phyloP scores from a whole-genome alignment of 768 basidiomycete species.

The Hirschioporus abietinus region DNA sequence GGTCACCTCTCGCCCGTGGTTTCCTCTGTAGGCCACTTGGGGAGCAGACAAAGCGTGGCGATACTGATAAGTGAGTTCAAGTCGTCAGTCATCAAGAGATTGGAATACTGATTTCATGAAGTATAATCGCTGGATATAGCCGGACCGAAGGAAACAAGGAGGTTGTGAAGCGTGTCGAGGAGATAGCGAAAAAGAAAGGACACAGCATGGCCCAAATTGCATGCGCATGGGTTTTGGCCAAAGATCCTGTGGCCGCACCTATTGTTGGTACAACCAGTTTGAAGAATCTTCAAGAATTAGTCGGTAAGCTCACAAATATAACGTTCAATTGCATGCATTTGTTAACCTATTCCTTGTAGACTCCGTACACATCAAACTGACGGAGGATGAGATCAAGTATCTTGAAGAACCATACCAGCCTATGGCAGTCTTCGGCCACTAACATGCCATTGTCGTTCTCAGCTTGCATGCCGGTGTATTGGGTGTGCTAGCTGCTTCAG shows the following conservation, averaged over 20 bases:
- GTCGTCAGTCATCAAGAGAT: background rate
- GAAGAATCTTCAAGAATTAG: conserved; percentile 46
- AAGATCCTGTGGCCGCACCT: conserved; percentile 44
- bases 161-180: conserved; percentile 43
- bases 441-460: too few species aligned
- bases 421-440: conserved; percentile 40
- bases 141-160: conserved; percentile 26
- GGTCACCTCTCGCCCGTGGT: conserved; percentile 55
- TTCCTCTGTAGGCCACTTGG: conserved; percentile 37
- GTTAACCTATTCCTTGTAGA: conserved; percentile 19
- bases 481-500: too few species aligned
- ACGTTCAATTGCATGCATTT: background rate
- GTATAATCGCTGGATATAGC: conserved; percentile 18
- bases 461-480: too few species aligned
- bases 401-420: conserved; percentile 52
- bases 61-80: conserved; percentile 26
- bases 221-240: conserved; percentile 45
- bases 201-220: conserved; percentile 54
- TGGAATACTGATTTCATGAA: conserved; percentile 4
- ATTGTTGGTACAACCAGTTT: conserved; percentile 52
- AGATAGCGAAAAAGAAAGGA: conserved; percentile 45
- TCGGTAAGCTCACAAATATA: conserved; percentile 30
- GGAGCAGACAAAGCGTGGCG: conserved; percentile 34
- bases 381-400: conserved; percentile 50
- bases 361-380: conserved; percentile 43